Conservation (phyloP, 73 alveolate species). For the Blepharisma japonicum region DNA sequence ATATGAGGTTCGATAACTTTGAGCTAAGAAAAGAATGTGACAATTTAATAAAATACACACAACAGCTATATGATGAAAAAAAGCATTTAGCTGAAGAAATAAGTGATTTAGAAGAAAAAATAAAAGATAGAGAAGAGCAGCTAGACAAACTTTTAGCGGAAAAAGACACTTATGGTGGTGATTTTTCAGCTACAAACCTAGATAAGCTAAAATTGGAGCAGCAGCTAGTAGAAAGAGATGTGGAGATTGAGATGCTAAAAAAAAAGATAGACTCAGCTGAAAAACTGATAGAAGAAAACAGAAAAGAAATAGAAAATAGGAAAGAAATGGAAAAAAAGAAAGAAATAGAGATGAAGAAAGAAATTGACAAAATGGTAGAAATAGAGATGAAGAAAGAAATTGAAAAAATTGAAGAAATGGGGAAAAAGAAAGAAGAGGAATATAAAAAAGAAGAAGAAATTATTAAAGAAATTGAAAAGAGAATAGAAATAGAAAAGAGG, state of each 20-base stretch:
- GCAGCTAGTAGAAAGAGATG: too few species aligned
- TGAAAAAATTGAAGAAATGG: neutral
- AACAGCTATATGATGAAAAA: slow-evolving; percentile 55
- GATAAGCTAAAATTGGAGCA: too few species aligned
- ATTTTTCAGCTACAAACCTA: too few species aligned
- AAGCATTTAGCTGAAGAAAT: slow-evolving; percentile 69
- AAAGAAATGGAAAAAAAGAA: neutral
- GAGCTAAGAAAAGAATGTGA: slow-evolving; percentile 63
- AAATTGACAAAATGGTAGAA: neutral
- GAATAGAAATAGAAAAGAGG: neutral
- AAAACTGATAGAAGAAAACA: neutral
- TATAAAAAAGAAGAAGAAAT: neutral
- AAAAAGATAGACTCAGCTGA: too few species aligned
- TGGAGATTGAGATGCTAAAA: too few species aligned
- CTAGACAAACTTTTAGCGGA: slow-evolving; percentile 26
- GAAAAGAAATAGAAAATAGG: neutral
- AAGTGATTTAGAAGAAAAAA: slow-evolving; percentile 76
- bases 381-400: neutral
- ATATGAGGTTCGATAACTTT: slow-evolving; percentile 32
- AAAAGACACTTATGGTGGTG: too few species aligned
- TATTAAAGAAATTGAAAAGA: neutral
- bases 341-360: neutral
- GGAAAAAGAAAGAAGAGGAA: neutral
- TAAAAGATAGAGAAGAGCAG: slow-evolving; percentile 57
- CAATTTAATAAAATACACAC: slow-evolving; percentile 67